A percentile compares a stretch with the other conserved stretches of the same genome.
Evolutionary conservation across 2,329 filamentous ascomycete species (phyloP).

Genomic region (Aspergillus sclerotialis): DNA sequence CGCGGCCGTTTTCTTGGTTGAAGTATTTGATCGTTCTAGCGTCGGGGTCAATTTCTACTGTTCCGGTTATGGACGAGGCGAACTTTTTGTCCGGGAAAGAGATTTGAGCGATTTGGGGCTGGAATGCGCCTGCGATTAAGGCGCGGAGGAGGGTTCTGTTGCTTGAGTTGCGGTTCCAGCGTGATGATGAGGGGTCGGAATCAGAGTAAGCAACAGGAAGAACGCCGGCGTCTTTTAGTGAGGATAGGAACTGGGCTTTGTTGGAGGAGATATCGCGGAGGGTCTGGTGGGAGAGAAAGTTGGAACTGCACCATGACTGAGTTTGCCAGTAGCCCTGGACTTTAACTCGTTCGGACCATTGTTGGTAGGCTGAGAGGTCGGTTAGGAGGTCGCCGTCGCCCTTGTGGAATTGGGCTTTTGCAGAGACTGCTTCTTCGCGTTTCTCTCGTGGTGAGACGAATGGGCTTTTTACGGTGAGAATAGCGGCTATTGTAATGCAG

Average conservation of each 20-base stretch:
- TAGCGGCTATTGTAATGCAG: constrained; percentile 80
- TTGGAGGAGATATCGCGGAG: constrained; percentile 85
- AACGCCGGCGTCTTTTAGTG: constrained; percentile 80
- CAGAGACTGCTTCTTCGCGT: constrained; percentile 72
- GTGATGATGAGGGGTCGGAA: constrained; percentile 32
- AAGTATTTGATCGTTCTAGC: constrained; percentile 90
- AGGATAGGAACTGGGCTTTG: constrained; percentile 74
- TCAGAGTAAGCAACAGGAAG: constrained; percentile 48
- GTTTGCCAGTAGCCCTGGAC: constrained; percentile 39
- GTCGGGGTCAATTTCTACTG: constrained; percentile 88
- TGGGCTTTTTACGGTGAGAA: constrained; percentile 81
- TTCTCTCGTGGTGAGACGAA: constrained; percentile 80
- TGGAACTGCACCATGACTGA: constrained; percentile 71
- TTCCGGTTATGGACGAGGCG: constrained; percentile 74
- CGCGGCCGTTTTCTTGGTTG: constrained; percentile 73
- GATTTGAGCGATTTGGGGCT: constrained; percentile 84
- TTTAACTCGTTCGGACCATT: constrained; percentile 65
- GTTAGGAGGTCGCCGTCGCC: constrained; percentile 84
- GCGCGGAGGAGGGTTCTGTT: constrained; percentile 55
- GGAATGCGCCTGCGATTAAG: constrained; percentile 65
- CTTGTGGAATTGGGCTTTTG: constrained; percentile 64
- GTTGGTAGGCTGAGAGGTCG: constrained; percentile 74
- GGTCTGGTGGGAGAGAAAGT: constrained; percentile 77
- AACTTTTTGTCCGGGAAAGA: constrained; percentile 96
- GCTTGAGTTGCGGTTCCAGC: constrained; percentile 26